Base-by-base conservation (phyloP, 1,139 yeast genomes). In the Yamadazyma taylorii region DNA sequence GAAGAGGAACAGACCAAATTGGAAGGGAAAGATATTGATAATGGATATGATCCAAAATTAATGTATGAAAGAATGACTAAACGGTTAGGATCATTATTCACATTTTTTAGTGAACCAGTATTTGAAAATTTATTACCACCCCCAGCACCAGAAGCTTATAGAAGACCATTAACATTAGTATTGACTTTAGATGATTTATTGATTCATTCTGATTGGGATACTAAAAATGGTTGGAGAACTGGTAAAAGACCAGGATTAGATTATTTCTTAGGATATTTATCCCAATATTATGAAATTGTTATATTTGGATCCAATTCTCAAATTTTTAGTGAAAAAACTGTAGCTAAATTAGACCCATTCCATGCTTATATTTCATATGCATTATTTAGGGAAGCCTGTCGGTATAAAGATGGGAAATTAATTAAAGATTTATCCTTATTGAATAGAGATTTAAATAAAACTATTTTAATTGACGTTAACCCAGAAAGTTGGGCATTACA, bases 201-300 rank as follows among this genome's bases (percentile, higher is more conserved):
- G 59, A 79, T 90, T 43, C 96, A 92, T 63, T 83, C 95, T 33
- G 87, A 84, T 44, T 92, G 98, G 98, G 79, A 86, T 42, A 81
- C 89, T 50, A 81, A 87, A 61, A 76, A 82, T 58, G 98, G 98
- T 37, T 92, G 99, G 99, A 82, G 95, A 69, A 92, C 97, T 15
- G 97, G 96, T 31, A 94, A 94, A 73, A 86, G 99, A 69, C 98
- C 98, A 30, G 99, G 98, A 42, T 81, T 88, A 45, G 98, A 94
- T 65, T 94, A 94, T 72, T 92, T 92, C 69, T 71, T 92, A 60
- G 96, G 95, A 25, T 92, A 92, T 65, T 73, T 92, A 53, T 86
- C 96, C 5, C 96, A 88, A 64, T 90, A 89, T 69, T 92, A 92
- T 64, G 99, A 92, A 66, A 84, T 92, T 57, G 97, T 94, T 39